Conservation (phyloP, 2,329 filamentous ascomycete genomes). For the Colletotrichum limetticola region DNA sequence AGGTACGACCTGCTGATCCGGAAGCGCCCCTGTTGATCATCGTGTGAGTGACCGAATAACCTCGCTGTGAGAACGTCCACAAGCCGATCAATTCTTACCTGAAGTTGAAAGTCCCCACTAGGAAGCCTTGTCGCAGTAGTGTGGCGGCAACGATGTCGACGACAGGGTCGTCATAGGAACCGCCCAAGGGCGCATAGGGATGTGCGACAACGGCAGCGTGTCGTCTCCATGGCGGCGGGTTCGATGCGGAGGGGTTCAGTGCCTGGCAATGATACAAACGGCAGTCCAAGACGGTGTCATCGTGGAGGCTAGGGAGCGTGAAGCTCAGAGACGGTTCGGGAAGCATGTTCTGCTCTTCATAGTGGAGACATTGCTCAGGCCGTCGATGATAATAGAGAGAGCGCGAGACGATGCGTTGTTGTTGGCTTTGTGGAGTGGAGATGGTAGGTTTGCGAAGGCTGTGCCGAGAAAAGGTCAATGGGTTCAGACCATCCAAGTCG, state of each 20-base stretch:
- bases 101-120: conserved; percentile 94
- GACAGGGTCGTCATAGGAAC: conserved; percentile 83
- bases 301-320: conserved; percentile 85
- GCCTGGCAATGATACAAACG: conserved; percentile 80
- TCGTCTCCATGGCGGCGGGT: conserved; percentile 54
- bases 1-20: conserved; percentile 79
- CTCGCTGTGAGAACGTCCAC: neutral
- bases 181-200: conserved; percentile 90
- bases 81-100: conserved; percentile 63
- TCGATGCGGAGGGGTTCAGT: conserved; percentile 45
- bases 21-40: conserved; percentile 73
- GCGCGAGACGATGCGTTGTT: neutral
- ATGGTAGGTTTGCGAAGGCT: neutral
- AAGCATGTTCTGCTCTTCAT: conserved; percentile 54
- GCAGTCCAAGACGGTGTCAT: conserved; percentile 80
- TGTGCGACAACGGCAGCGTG: conserved; percentile 80
- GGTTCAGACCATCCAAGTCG: neutral
- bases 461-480: neutral
- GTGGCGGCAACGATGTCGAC: conserved; percentile 74
- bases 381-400: neutral
- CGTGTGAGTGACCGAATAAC: conserved; percentile 1
- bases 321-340: conserved; percentile 72
- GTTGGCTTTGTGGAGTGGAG: neutral
- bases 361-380: conserved; percentile 27
- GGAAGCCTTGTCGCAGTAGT: conserved; percentile 75